These are phyloP conservation scores for Microsporum audouinii DNA, from an alignment of 2,329 filamentous ascomycete species.

Conservation along the genomic window DNA sequence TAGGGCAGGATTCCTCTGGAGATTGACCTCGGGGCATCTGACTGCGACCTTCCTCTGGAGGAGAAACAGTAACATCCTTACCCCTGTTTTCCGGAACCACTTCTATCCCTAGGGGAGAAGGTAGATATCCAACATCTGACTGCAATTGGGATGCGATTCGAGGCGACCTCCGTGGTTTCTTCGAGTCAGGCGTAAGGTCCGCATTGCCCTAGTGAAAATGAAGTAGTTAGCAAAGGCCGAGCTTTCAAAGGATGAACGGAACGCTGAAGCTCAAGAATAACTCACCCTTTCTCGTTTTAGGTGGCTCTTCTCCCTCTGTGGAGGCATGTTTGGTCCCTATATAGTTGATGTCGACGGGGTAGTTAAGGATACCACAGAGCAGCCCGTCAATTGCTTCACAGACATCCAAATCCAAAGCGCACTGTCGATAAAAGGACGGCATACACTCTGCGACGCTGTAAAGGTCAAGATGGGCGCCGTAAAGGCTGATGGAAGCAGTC, in stretches of 20 bases:
- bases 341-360: neutral
- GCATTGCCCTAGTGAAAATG: conserved; percentile 36
- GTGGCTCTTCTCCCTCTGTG: conserved; percentile 61
- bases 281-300: conserved; percentile 71
- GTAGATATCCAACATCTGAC: conserved; percentile 57
- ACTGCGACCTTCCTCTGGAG: conserved; percentile 49
- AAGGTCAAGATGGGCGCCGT: neutral
- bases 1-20: conserved; percentile 58
- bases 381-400: neutral
- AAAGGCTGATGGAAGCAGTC: neutral
- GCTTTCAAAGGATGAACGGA: conserved; percentile 7
- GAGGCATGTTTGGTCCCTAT: conserved; percentile 21
- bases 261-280: conserved; percentile 21
- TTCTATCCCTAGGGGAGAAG: conserved; percentile 65
- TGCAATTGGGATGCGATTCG: conserved; percentile 52
- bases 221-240: conserved; percentile 7
- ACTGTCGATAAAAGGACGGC: neutral
- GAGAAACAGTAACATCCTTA: conserved; percentile 62
- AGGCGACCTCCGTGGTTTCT: conserved; percentile 76
- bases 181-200: conserved; percentile 49
- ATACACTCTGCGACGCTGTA: neutral
- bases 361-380: neutral
- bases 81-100: conserved; percentile 49
- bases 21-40: conserved; percentile 39
- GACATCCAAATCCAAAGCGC: neutral